These are phyloP conservation scores for Kwoniella europaea DNA, from an alignment of 768 basidiomycete species.

Conservation along the genomic window DNA sequence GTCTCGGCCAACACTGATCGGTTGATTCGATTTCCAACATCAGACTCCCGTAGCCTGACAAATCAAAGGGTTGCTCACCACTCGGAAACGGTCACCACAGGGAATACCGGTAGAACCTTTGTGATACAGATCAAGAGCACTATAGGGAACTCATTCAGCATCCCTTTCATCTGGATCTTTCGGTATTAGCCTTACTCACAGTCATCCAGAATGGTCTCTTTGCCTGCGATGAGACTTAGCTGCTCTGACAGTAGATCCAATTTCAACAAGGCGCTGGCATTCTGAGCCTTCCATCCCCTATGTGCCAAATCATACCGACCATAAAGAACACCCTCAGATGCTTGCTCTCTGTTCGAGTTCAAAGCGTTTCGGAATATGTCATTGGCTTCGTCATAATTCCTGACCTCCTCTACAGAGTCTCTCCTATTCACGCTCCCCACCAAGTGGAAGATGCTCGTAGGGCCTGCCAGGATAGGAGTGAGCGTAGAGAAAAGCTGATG, in stretches of 20 bases:
- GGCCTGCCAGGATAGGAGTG: neutral
- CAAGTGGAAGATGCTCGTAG: conserved; percentile 4
- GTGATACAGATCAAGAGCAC: conserved; percentile 10
- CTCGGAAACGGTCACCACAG: conserved; percentile 6
- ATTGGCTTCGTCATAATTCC: neutral
- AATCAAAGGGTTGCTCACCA: neutral
- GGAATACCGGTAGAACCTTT: conserved; percentile 4
- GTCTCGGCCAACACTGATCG: neutral
- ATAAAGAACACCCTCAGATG: conserved; percentile 8
- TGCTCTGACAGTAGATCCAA: conserved; percentile 9
- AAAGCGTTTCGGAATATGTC: conserved; percentile 3
- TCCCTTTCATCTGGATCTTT: neutral
- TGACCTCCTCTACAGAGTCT: neutral
- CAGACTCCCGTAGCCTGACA: neutral
- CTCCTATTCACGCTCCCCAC: neutral
- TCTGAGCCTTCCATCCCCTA: conserved; percentile 1
- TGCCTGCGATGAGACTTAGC: conserved; percentile 1
- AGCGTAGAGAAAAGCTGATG: neutral
- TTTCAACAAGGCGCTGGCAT: conserved; percentile 2
- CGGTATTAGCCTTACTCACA: neutral
- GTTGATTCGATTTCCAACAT: neutral
- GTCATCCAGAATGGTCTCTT: conserved; percentile 3
- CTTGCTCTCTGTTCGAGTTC: neutral
- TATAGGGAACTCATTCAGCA: neutral
- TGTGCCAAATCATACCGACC: neutral